Evolutionary conservation across 2,329 filamentous ascomycete species (phyloP).

Genomic region (Boeremia lycopersici): DNA sequence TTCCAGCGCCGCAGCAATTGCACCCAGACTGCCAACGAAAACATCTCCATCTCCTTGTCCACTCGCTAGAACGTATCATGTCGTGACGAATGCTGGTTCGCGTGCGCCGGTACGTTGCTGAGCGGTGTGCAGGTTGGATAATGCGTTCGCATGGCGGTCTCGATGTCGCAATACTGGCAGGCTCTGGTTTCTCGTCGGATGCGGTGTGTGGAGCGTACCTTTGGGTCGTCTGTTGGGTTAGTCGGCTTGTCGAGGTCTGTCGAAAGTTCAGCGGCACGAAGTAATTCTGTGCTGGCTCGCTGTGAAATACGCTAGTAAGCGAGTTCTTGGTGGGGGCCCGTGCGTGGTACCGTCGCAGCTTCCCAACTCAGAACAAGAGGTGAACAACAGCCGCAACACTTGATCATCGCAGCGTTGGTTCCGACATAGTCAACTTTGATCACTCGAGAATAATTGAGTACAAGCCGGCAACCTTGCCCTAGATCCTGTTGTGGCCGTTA

Average conservation of each 20-base stretch:
- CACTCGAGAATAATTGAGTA: too few species aligned
- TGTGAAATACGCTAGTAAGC: slow-evolving; percentile 12
- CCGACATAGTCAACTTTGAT: too few species aligned
- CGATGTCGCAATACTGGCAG: slow-evolving; percentile 26
- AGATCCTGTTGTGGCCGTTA: neutral
- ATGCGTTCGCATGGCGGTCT: slow-evolving; percentile 17
- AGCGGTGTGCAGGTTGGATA: slow-evolving; percentile 18
- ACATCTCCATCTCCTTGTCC: slow-evolving; percentile 7
- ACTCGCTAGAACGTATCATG: slow-evolving; percentile 21
- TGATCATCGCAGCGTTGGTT: too few species aligned
- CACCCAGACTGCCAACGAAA: slow-evolving; percentile 6
- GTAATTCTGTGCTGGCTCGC: neutral
- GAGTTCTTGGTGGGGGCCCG: slow-evolving; percentile 11
- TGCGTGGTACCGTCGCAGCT: neutral
- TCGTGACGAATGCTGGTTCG: slow-evolving; percentile 22
- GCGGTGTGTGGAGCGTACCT: slow-evolving; percentile 37
- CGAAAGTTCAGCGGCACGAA: neutral
- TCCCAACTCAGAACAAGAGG: neutral
- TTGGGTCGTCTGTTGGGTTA: slow-evolving; percentile 45
- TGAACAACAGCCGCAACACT: neutral
- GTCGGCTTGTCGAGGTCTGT: slow-evolving; percentile 32
- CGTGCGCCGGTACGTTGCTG: slow-evolving; percentile 30
- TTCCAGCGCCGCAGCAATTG: slow-evolving; percentile 23
- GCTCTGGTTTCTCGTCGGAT: slow-evolving; percentile 11
- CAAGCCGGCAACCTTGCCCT: too few species aligned